Conservation (phyloP, 140 eudicot genomes). For the Erigeron philadelphicus region DNA sequence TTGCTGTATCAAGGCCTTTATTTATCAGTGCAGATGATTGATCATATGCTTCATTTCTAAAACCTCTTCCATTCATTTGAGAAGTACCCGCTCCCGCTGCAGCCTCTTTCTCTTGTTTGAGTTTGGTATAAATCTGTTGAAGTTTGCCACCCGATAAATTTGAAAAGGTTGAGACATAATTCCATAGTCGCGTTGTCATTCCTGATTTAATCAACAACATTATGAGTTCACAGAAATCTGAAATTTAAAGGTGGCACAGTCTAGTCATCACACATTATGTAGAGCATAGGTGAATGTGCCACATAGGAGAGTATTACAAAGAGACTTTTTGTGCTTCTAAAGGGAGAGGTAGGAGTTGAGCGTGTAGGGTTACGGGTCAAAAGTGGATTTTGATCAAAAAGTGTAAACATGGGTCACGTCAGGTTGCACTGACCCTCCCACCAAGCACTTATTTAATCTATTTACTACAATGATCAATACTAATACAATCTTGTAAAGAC, state of each 20-base stretch:
- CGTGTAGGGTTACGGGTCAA: background rate
- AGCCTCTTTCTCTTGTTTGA: conserved; percentile 62
- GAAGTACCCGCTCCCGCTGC: conserved; percentile 72
- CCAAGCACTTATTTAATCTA: no score
- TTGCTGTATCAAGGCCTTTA: conserved; percentile 58
- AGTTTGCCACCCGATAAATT: conserved; percentile 81
- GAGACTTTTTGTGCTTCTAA: background rate
- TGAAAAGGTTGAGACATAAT: conserved; percentile 79
- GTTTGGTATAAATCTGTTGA: conserved; percentile 72
- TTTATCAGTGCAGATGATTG: conserved; percentile 43
- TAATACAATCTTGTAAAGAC: no score
- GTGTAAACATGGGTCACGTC: background rate
- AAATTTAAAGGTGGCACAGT: background rate
- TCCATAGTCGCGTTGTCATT: conserved; percentile 93
- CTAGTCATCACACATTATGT: background rate
- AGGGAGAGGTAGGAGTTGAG: background rate
- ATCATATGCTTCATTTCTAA: conserved; percentile 25
- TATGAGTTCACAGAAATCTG: background rate
- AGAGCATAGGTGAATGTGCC: background rate
- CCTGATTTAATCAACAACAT: conserved; percentile 36
- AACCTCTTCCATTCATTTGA: conserved; percentile 43
- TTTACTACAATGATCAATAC: no score
- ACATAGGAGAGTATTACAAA: no score
- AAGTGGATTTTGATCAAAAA: background rate
- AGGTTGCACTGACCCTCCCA: background rate